Conservation (phyloP, 495 filamentous ascomycete species). For the Penicillium crystallinum region DNA sequence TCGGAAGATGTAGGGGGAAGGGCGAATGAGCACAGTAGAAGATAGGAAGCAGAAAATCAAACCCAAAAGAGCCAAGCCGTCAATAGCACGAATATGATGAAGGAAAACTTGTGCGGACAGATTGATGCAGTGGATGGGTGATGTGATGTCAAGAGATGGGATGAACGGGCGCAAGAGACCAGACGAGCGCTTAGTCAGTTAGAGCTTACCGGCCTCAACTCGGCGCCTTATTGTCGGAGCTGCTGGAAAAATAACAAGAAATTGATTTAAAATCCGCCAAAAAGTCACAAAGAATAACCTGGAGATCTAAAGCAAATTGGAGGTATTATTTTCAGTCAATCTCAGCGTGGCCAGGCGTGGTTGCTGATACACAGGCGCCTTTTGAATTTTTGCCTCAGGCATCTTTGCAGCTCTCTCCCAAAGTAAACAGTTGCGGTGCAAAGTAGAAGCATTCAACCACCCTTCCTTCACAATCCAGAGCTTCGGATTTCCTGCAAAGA, state of each 20-base stretch:
- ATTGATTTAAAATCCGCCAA: background rate
- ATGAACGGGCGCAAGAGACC: conserved; percentile 34
- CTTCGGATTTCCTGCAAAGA: conserved; percentile 28
- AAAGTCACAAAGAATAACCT: background rate
- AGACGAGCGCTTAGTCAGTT: conserved; percentile 40
- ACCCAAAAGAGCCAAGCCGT: conserved; percentile 13
- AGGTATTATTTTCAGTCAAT: background rate
- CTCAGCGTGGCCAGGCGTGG: background rate
- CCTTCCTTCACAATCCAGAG: background rate
- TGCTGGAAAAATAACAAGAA: background rate
- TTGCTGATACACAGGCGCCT: background rate
- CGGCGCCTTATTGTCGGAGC: background rate
- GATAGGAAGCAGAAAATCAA: conserved; percentile 20
- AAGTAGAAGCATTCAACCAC: background rate
- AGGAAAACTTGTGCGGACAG: conserved; percentile 16
- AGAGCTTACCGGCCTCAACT: conserved; percentile 25
- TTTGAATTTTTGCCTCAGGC: conserved; percentile 10
- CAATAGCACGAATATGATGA: conserved; percentile 19
- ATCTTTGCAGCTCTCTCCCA: conserved; percentile 1
- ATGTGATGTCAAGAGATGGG: conserved; percentile 47
- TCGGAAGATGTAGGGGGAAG: conserved; percentile 25
- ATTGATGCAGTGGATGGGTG: conserved; percentile 40
- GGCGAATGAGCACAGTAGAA: conserved; percentile 13
- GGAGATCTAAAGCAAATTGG: background rate
- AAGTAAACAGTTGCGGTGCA: conserved; percentile 6